Percentiles rank a stretch among this genome's conserved stretches.
These are phyloP conservation scores for Allium sativum DNA, from an alignment of 106 monocot genomes.

Conservation along the genomic window DNA sequence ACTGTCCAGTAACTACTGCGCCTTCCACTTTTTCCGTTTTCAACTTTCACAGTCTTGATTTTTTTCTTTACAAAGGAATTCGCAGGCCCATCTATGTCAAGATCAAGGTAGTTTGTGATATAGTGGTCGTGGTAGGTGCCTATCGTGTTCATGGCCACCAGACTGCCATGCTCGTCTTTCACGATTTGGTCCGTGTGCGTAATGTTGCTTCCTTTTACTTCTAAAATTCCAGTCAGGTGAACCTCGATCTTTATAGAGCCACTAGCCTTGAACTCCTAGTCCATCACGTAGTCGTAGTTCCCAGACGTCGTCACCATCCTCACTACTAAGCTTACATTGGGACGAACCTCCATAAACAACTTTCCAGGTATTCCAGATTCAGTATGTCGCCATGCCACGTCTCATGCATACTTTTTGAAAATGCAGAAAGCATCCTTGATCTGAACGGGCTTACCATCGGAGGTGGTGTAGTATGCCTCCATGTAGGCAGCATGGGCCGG, in stretches of 20 bases:
- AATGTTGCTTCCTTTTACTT: constrained; percentile 34
- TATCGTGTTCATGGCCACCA: constrained; percentile 41
- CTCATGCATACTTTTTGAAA: constrained; percentile 54
- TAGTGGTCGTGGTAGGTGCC: constrained; percentile 63
- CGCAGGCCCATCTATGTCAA: constrained; percentile 39
- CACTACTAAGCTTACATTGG: constrained; percentile 61
- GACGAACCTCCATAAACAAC: constrained; percentile 44
- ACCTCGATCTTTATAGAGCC: constrained; percentile 40
- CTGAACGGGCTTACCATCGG: constrained; percentile 29
- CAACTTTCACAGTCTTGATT: constrained; percentile 11
- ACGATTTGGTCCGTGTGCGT: constrained; percentile 30
- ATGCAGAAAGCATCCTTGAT: constrained; percentile 38
- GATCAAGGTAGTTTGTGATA: constrained; percentile 61
- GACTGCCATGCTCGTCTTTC: constrained; percentile 27
- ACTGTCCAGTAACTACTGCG: constrained; percentile 77
- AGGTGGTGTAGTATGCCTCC: constrained; percentile 35
- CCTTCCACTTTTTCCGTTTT: constrained; percentile 7
- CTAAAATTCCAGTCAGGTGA: constrained; percentile 40
- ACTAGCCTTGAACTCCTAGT: constrained; percentile 74
- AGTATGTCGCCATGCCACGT: constrained; percentile 58
- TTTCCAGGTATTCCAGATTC: constrained; percentile 27
- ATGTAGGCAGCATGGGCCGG: constrained; percentile 44
- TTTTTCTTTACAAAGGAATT: constrained; percentile 55
- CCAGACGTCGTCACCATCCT: constrained; percentile 46
- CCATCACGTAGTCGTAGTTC: constrained; percentile 69